These are phyloP conservation scores for Nothophytophthora sp. DNA, from an alignment of 352 stramenopile genomes.

Conservation along the genomic window DNA sequence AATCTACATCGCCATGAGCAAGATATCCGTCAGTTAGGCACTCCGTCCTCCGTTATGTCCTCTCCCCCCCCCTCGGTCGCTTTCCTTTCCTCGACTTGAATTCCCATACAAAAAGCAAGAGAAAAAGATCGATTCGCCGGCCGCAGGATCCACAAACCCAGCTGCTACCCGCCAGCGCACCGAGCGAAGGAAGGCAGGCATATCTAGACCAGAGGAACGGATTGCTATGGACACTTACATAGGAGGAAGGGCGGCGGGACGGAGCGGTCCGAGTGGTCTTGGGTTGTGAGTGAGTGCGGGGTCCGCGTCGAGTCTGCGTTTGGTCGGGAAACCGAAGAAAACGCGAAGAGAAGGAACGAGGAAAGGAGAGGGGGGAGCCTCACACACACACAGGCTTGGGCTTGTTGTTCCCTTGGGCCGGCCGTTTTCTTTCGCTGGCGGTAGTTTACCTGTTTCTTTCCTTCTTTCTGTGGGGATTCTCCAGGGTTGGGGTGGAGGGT, in stretches of 20 bases:
- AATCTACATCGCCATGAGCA: slow-evolving; percentile 20
- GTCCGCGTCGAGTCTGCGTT: slow-evolving; percentile 23
- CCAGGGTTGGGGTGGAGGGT: neutral
- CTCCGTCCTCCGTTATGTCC: too few species aligned
- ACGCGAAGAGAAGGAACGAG: slow-evolving; percentile 12
- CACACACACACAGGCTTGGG: too few species aligned
- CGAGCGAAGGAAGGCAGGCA: too few species aligned
- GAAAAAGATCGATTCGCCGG: neutral
- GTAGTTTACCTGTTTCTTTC: slow-evolving; percentile 10
- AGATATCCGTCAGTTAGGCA: too few species aligned
- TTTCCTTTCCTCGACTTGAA: neutral
- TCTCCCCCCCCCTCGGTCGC: too few species aligned
- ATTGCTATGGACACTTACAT: slow-evolving; percentile 17
- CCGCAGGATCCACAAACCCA: too few species aligned
- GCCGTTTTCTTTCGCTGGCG: slow-evolving; percentile 5
- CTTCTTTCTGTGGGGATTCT: too few species aligned
- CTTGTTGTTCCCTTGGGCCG: too few species aligned
- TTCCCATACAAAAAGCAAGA: neutral
- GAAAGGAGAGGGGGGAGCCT: slow-evolving; percentile 13
- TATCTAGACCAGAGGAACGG: too few species aligned
- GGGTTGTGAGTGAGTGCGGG: slow-evolving; percentile 30
- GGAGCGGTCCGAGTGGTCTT: slow-evolving; percentile 27
- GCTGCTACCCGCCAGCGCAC: too few species aligned
- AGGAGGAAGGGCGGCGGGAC: slow-evolving; percentile 7
- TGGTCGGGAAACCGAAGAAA: too few species aligned